phyloP scores from a whole-genome alignment of 345 rosid species.

The Sapria himalayana region DNA sequence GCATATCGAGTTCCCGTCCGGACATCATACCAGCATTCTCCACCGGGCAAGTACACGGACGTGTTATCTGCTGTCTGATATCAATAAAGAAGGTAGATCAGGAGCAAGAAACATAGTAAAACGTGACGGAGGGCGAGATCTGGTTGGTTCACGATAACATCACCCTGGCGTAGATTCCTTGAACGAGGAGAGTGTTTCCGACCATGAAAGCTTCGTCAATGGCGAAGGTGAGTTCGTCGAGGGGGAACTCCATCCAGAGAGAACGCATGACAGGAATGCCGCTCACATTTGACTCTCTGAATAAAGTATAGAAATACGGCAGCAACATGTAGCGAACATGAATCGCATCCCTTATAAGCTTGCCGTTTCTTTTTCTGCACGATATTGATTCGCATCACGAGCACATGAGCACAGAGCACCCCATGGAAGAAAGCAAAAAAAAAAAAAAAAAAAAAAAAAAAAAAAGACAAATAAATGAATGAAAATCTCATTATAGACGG shows the following conservation, averaged over 20 bases:
- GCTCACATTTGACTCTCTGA: conserved; percentile 76
- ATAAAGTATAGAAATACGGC: conserved; percentile 84
- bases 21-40: conserved; percentile 73
- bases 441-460: no score
- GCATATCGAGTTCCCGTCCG: conserved; percentile 42
- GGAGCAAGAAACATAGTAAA: conserved; percentile 1
- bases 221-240: conserved; percentile 57
- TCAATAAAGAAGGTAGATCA: conserved; percentile 1
- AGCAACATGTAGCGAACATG: conserved; percentile 67
- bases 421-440: no score
- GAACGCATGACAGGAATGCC: conserved; percentile 85
- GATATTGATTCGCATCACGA: no score
- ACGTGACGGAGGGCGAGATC: neutral
- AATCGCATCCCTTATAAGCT: conserved; percentile 79
- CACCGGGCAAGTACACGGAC: conserved; percentile 77
- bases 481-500: no score
- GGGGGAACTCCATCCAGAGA: conserved; percentile 98
- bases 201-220: conserved; percentile 98
- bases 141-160: conserved; percentile 3
- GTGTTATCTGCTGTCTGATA: conserved; percentile 48
- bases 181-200: conserved; percentile 74
- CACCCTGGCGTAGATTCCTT: conserved; percentile 86
- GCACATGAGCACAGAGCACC: no score
- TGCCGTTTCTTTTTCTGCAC: conserved; percentile 64
- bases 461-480: no score